Conservation (phyloP, 2,329 filamentous ascomycete genomes). For the Penicillium sp. region DNA sequence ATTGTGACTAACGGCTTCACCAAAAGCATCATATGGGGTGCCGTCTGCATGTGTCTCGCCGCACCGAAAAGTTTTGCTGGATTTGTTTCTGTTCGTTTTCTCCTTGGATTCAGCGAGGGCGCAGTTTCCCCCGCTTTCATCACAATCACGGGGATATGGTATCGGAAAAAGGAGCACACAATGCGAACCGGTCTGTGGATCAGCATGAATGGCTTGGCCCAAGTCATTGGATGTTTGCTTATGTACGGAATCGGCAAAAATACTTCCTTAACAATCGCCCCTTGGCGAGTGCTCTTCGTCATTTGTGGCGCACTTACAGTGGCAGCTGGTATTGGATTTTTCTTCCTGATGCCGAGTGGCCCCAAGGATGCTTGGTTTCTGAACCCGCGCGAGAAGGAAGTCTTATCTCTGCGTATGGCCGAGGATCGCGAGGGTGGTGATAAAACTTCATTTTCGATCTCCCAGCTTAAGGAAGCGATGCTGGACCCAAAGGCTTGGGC, state of each 20-base stretch:
- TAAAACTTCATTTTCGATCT: conserved; percentile 49
- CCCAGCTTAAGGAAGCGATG: conserved; percentile 51
- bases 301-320: conserved; percentile 55
- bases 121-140: conserved; percentile 53
- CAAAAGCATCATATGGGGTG: conserved; percentile 50
- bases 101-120: conserved; percentile 52
- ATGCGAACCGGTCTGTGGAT: conserved; percentile 41
- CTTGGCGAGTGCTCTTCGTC: conserved; percentile 56
- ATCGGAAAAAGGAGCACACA: conserved; percentile 41
- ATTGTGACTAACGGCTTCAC: too few species aligned
- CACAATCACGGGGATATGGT: conserved; percentile 51
- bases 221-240: conserved; percentile 51
- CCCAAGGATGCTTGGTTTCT: conserved; percentile 57
- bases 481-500: conserved; percentile 51
- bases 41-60: conserved; percentile 51
- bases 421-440: conserved; percentile 47
- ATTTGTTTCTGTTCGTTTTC: conserved; percentile 46
- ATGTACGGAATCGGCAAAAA: conserved; percentile 58
- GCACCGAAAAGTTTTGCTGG: conserved; percentile 46
- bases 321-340: conserved; percentile 50
- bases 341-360: conserved; percentile 44
- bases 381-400: conserved; percentile 46
- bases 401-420: conserved; percentile 44
- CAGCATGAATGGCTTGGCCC: conserved; percentile 52
- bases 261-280: conserved; percentile 42